These are phyloP conservation scores for Grifola frondosa DNA, from an alignment of 1,284 basidiomycete genomes.

Conservation along the genomic window DNA sequence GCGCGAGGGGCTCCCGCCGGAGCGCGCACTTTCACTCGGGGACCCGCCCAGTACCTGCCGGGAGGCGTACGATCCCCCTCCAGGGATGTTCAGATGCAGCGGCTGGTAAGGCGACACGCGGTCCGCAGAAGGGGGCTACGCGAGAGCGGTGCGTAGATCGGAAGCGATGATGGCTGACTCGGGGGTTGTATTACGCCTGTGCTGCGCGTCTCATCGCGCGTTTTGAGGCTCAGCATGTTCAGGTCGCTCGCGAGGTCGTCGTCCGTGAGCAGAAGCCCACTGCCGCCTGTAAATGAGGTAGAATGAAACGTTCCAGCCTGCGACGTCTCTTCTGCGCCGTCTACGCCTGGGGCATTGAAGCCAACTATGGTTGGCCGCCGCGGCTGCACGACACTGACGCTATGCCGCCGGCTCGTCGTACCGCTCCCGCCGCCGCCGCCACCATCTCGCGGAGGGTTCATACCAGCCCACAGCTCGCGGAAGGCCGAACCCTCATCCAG, in stretches of 20 bases:
- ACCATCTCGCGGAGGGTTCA: constrained; percentile 60
- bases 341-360: constrained; percentile 59
- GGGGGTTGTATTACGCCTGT: constrained; percentile 46
- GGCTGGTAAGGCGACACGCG: constrained; percentile 55
- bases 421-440: constrained; percentile 67
- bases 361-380: constrained; percentile 64
- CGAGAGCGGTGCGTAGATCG: constrained; percentile 68
- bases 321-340: constrained; percentile 44
- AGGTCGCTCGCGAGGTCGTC: constrained; percentile 76
- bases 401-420: constrained; percentile 81
- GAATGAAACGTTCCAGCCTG: constrained; percentile 32
- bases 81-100: constrained; percentile 56
- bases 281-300: constrained; percentile 34
- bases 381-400: constrained; percentile 82
- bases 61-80: constrained; percentile 39
- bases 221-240: constrained; percentile 62
- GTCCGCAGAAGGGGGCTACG: constrained; percentile 58
- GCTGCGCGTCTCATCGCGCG: constrained; percentile 42
- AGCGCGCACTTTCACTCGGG: constrained; percentile 49
- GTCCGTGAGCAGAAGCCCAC: constrained; percentile 68
- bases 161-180: constrained; percentile 63
- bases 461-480: constrained; percentile 68
- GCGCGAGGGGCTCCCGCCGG: constrained; percentile 33
- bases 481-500: constrained; percentile 67
- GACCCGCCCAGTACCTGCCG: constrained; percentile 54